Conservation (phyloP, 1,139 yeast genomes). For the Candida gigantensis region DNA sequence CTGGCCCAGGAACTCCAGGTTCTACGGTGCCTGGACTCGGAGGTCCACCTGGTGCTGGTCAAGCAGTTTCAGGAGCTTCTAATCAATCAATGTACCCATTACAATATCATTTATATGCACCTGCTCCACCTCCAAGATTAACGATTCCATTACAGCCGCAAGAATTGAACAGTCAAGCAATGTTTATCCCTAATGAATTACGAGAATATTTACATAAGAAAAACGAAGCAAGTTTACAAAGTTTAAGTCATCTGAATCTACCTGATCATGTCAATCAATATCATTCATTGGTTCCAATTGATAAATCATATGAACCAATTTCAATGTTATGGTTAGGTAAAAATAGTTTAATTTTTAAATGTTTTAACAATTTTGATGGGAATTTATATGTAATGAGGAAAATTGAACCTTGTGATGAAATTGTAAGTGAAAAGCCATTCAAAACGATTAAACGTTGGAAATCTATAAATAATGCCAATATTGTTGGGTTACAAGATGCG, state of each 20-base stretch:
- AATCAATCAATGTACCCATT: slow-evolving; percentile 50
- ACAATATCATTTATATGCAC: slow-evolving; percentile 89
- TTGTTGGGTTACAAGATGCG: slow-evolving; percentile 74
- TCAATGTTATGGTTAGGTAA: slow-evolving; percentile 58
- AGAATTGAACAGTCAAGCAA: slow-evolving; percentile 65
- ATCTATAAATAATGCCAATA: slow-evolving; percentile 48
- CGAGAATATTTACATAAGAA: slow-evolving; percentile 72
- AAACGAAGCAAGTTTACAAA: slow-evolving; percentile 80
- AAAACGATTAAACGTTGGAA: slow-evolving; percentile 45
- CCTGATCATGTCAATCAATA: slow-evolving; percentile 82
- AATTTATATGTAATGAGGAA: slow-evolving; percentile 74
- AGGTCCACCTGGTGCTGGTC: neutral
- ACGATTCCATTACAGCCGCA: slow-evolving; percentile 61
- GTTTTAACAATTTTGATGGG: slow-evolving; percentile 78
- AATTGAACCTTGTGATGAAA: slow-evolving; percentile 54
- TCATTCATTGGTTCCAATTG: slow-evolving; percentile 86
- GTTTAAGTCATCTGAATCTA: slow-evolving; percentile 57
- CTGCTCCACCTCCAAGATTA: slow-evolving; percentile 78
- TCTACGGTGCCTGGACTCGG: neutral
- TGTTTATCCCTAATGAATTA: slow-evolving; percentile 72
- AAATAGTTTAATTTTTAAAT: slow-evolving; percentile 71
- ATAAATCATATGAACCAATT: slow-evolving; percentile 53
- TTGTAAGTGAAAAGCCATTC: slow-evolving; percentile 56
- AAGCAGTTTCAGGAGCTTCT: slow-evolving; percentile 2
- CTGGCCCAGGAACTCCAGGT: slow-evolving; percentile 1